Evolutionary conservation across 257 asterid species (phyloP).

Genomic region (Ilex aquifolium): DNA sequence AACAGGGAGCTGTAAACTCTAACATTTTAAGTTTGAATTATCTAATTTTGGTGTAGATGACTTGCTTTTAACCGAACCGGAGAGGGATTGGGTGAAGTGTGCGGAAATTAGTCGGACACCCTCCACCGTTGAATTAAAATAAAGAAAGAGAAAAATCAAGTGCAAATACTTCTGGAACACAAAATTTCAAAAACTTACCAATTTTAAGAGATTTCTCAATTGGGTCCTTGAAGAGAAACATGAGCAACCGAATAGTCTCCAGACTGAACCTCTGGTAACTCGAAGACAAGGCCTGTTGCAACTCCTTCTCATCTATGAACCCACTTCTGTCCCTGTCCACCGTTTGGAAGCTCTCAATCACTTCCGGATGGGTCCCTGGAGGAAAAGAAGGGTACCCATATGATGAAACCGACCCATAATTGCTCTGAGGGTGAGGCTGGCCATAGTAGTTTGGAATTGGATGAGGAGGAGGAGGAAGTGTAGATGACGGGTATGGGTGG

Average conservation of each 20-base stretch:
- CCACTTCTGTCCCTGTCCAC: slow-evolving; percentile 76
- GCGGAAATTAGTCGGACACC: too few relatives aligned
- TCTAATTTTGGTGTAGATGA: too few relatives aligned
- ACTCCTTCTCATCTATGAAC: slow-evolving; percentile 69
- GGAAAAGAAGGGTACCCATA: slow-evolving; percentile 33
- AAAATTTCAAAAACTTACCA: slow-evolving; percentile 31
- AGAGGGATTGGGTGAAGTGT: too few relatives aligned
- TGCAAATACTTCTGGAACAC: not conserved
- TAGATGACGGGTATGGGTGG: too few relatives aligned
- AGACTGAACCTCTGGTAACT: slow-evolving; percentile 53
- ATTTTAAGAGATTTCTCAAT: slow-evolving; percentile 42
- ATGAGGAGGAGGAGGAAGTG: too few relatives aligned
- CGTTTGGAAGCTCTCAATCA: slow-evolving; percentile 72
- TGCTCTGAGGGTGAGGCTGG: too few relatives aligned
- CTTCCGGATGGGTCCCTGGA: slow-evolving; percentile 70
- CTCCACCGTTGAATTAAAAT: not conserved
- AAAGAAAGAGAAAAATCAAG: not conserved
- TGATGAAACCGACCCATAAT: too few relatives aligned
- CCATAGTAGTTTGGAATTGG: too few relatives aligned
- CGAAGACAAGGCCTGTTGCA: slow-evolving; percentile 57
- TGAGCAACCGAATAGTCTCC: slow-evolving; percentile 64
- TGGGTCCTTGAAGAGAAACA: slow-evolving; percentile 58
- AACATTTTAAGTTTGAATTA: too few relatives aligned
- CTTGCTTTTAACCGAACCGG: too few relatives aligned
- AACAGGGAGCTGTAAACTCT: too few relatives aligned